Evolutionary conservation across 257 asterid species (phyloP).

Genomic region (Osmanthus fragrans): DNA sequence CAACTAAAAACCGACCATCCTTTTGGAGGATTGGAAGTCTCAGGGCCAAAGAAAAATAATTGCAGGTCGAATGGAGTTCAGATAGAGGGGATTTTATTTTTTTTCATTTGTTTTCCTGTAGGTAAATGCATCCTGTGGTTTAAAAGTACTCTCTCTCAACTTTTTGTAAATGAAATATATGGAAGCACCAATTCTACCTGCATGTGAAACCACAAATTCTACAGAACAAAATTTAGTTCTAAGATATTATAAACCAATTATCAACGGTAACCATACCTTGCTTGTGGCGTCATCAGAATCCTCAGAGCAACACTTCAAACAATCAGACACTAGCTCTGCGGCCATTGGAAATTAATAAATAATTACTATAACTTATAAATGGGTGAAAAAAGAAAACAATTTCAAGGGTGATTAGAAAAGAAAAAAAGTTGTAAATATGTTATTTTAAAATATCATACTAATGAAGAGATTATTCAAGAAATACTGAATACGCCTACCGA

Average conservation of each 20-base stretch:
- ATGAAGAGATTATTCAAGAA: no score
- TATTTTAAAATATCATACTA: background rate
- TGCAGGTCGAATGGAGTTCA: background rate
- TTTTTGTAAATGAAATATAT: background rate
- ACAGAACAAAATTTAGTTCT: background rate
- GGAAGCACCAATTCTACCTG: background rate
- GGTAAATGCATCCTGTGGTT: background rate
- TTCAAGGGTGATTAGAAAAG: background rate
- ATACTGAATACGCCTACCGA: no score
- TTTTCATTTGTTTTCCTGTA: background rate
- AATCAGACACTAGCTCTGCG: conserved; percentile 83
- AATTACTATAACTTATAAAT: background rate
- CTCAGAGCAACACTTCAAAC: conserved; percentile 86
- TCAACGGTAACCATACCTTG: conserved; percentile 49
- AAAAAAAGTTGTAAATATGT: background rate
- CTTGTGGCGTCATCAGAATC: conserved; percentile 93
- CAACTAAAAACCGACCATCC: background rate
- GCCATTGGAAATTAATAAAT: conserved; percentile 13
- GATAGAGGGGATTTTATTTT: background rate
- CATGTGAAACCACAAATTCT: no score
- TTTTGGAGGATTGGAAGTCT: background rate
- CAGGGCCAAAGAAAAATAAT: background rate
- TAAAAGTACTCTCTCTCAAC: background rate
- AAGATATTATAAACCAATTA: background rate
- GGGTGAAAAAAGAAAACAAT: background rate